Conservation (phyloP, 2,329 filamentous ascomycete species). For the Botrytis byssoidea region DNA sequence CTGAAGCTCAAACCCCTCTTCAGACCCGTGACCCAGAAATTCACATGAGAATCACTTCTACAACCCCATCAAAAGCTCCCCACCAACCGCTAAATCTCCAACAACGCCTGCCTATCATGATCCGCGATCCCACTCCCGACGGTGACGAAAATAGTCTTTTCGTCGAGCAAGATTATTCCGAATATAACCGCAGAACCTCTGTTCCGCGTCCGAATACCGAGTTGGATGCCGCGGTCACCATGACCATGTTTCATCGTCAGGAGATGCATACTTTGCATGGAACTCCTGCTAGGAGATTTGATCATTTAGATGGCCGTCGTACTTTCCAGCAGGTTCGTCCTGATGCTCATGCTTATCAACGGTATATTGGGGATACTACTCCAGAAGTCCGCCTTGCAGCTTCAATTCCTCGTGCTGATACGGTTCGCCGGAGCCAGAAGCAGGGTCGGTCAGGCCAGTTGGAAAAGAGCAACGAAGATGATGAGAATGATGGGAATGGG, state of each 20-base stretch:
- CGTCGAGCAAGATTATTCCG: background rate
- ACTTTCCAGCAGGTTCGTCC: background rate
- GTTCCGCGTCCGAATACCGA: background rate
- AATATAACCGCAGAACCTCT: no score
- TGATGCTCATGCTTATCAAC: background rate
- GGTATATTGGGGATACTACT: background rate
- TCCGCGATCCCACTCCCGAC: background rate
- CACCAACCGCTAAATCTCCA: background rate
- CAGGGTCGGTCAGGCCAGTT: background rate
- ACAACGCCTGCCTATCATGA: background rate
- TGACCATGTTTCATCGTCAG: slow-evolving; percentile 4
- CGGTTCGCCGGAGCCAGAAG: background rate
- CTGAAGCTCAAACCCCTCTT: background rate
- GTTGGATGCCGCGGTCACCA: background rate
- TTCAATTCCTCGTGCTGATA: background rate
- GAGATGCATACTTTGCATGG: background rate
- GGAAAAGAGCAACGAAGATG: background rate
- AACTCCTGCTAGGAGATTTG: no score
- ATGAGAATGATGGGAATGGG: no score
- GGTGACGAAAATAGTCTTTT: background rate
- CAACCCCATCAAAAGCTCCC: background rate
- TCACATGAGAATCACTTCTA: background rate
- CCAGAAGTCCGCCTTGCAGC: background rate
- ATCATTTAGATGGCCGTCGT: accelerated
- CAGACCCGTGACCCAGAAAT: background rate